phyloP scores from a whole-genome alignment of 2,329 filamentous ascomycete species.

The Hymenoscyphus scutula region DNA sequence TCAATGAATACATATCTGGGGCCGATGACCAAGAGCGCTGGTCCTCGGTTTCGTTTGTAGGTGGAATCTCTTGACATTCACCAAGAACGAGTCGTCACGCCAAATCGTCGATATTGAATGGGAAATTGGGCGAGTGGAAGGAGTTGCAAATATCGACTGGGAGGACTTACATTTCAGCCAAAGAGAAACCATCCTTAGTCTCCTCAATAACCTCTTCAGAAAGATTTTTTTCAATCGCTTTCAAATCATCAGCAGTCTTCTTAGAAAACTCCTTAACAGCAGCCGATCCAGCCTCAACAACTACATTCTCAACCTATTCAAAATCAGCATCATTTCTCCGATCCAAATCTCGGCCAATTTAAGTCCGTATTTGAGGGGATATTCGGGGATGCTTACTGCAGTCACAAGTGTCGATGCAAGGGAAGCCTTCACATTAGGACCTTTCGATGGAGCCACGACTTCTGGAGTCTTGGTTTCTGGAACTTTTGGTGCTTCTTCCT shows the following conservation, averaged over 20 bases:
- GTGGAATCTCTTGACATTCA: no score
- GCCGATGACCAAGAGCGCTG: no score
- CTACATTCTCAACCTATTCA: slow-evolving; percentile 10
- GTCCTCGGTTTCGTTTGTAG: no score
- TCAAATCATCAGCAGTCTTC: slow-evolving; percentile 20
- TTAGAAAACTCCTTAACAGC: slow-evolving; percentile 10
- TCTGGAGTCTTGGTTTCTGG: neutral
- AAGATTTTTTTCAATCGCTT: slow-evolving; percentile 21
- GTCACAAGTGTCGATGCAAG: slow-evolving; percentile 3
- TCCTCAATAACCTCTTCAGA: slow-evolving; percentile 21
- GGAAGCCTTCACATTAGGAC: neutral
- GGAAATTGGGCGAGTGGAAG: no score
- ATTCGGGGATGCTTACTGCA: neutral
- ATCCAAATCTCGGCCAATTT: neutral
- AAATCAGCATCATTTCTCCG: no score
- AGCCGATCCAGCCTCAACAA: slow-evolving; percentile 9
- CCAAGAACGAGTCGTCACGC: no score
- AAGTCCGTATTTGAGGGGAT: neutral
- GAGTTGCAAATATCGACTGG: no score
- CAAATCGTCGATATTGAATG: no score
- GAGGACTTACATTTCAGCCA: slow-evolving; percentile 14
- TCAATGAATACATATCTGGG: no score
- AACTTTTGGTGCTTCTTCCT: slow-evolving; percentile 3
- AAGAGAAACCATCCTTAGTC: slow-evolving; percentile 15
- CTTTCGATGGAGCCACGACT: neutral